These are phyloP conservation scores for Alternaria infectoria DNA, from an alignment of 2,329 filamentous ascomycete species.

Conservation along the genomic window DNA sequence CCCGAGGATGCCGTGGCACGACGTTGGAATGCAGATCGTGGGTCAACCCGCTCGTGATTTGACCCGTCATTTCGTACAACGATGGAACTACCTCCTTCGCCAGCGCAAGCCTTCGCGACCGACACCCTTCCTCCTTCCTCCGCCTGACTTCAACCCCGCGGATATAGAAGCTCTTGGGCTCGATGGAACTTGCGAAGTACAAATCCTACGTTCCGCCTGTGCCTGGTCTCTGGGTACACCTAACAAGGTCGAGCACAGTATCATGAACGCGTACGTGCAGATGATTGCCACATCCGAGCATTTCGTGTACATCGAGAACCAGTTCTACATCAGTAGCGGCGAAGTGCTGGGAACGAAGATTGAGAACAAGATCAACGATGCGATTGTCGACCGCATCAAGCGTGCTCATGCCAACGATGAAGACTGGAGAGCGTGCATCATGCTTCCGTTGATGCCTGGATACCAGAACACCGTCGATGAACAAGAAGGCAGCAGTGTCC, in stretches of 20 bases:
- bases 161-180: slow-evolving; percentile 89
- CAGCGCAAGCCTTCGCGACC: slow-evolving; percentile 92
- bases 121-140: slow-evolving; percentile 89
- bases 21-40: slow-evolving; percentile 96
- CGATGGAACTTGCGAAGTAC: slow-evolving; percentile 93
- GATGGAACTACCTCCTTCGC: slow-evolving; percentile 96
- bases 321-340: slow-evolving; percentile 95
- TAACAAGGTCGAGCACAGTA: slow-evolving; percentile 87
- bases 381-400: slow-evolving; percentile 88
- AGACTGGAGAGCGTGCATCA: slow-evolving; percentile 85
- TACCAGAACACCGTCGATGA: slow-evolving; percentile 97
- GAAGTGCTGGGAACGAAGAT: slow-evolving; percentile 87
- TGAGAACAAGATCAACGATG: slow-evolving; percentile 91
- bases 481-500: slow-evolving; percentile 91
- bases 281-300: slow-evolving; percentile 95
- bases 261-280: slow-evolving; percentile 93
- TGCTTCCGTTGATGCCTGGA: slow-evolving; percentile 96
- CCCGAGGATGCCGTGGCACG: slow-evolving; percentile 98
- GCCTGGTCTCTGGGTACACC: slow-evolving; percentile 90
- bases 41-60: slow-evolving; percentile 94
- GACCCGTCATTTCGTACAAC: slow-evolving; percentile 93
- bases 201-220: slow-evolving; percentile 88
- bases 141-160: slow-evolving; percentile 85
- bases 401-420: slow-evolving; percentile 83
- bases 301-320: slow-evolving; percentile 98